Evolutionary conservation across 768 basidiomycete species (phyloP).

Genomic region (Multifurca ochricompacta): DNA sequence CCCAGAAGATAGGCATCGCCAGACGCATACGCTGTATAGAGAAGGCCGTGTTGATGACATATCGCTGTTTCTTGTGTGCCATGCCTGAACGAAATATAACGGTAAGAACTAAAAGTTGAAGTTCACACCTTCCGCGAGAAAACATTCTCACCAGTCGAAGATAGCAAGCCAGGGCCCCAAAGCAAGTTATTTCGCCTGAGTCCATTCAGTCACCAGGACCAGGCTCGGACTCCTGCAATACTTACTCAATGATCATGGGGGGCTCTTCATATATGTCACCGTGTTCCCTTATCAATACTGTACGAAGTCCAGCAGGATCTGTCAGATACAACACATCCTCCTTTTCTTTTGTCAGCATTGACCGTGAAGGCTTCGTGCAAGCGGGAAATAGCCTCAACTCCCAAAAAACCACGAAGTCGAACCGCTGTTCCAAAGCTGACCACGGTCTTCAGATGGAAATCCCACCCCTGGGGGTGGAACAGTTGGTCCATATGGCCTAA

Average conservation of each 20-base stretch:
- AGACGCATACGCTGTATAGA: conserved; percentile 39
- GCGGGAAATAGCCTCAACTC: background rate
- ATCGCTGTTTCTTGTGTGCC: conserved; percentile 42
- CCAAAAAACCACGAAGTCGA: conserved; percentile 13
- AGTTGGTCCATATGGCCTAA: conserved; percentile 14
- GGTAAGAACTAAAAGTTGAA: background rate
- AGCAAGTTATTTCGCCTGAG: conserved; percentile 13
- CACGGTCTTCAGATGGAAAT: conserved; percentile 15
- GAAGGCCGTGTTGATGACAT: conserved; percentile 42
- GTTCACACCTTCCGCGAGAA: background rate
- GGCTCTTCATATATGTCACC: conserved; percentile 20
- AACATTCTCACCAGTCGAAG: conserved; percentile 3
- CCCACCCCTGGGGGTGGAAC: conserved; percentile 15
- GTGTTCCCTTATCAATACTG: conserved; percentile 11
- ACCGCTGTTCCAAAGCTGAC: conserved; percentile 12
- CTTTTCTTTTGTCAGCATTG: background rate
- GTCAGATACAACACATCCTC: conserved; percentile 17
- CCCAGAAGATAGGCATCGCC: conserved; percentile 38
- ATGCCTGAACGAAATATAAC: conserved; percentile 25
- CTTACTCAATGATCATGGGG: conserved; percentile 17
- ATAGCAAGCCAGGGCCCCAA: conserved; percentile 13
- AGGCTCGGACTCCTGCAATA: no score
- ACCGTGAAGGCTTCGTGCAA: background rate
- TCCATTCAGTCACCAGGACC: background rate
- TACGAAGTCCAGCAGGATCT: conserved; percentile 11